phyloP scores from a whole-genome alignment of 2,329 filamentous ascomycete genomes.

The Calonectria hongkongensis region DNA sequence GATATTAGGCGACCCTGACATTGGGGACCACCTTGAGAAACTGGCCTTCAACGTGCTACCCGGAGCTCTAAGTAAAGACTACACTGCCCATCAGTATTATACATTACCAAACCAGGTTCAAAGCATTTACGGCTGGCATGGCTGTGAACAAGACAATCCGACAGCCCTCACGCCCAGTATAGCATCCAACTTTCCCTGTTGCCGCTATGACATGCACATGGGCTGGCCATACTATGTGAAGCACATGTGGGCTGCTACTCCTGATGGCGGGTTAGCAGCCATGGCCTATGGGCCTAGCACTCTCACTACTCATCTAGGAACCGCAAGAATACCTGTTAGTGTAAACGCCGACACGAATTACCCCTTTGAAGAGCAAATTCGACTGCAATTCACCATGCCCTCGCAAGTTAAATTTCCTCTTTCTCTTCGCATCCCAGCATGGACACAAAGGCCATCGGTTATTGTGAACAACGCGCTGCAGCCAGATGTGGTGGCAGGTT shows the following conservation, averaged over 20 bases:
- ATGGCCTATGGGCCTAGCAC: constrained; percentile 9
- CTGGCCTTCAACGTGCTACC: constrained; percentile 13
- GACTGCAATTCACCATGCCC: neutral
- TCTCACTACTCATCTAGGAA: neutral
- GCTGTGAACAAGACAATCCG: constrained; percentile 10
- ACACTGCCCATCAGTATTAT: constrained; percentile 17
- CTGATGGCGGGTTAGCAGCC: neutral
- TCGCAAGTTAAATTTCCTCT: neutral
- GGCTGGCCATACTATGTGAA: constrained; percentile 26
- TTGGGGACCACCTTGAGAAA: constrained; percentile 19
- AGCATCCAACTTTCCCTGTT: constrained; percentile 17
- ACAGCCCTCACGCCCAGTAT: neutral
- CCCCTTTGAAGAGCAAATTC: constrained; percentile 19
- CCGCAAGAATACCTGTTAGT: neutral
- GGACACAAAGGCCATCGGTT: neutral
- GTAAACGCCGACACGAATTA: constrained; percentile 13
- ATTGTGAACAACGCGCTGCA: neutral
- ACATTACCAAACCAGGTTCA: constrained; percentile 17
- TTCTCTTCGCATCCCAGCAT: neutral
- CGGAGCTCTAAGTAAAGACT: constrained; percentile 7
- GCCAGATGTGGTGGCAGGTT: neutral
- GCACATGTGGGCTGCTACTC: constrained; percentile 20
- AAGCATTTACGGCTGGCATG: constrained; percentile 18
- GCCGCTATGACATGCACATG: constrained; percentile 18
- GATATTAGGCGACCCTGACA: neutral